Conservation (phyloP, 352 stramenopile species). For the Blastocystis sp. region DNA sequence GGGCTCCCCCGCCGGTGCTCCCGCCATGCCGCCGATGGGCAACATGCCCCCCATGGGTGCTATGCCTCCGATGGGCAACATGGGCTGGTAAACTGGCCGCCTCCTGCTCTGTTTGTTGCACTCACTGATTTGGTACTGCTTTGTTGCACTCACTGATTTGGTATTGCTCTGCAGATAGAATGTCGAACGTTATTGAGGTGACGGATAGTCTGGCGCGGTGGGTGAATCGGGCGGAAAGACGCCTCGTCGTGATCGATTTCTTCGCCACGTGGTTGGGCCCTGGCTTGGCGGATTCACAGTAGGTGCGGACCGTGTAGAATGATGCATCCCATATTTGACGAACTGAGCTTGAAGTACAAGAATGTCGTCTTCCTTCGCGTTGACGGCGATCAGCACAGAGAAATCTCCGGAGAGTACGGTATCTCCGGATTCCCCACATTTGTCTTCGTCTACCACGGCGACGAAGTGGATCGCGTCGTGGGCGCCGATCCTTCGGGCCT, state of each 20-base stretch:
- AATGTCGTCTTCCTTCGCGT: slow-evolving; percentile 65
- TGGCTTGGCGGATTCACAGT: background rate
- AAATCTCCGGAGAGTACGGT: slow-evolving; percentile 31
- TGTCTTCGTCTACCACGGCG: slow-evolving; percentile 39
- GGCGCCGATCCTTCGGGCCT: background rate
- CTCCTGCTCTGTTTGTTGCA: slow-evolving; percentile 36
- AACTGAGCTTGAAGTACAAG: slow-evolving; percentile 47
- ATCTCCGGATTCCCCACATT: slow-evolving; percentile 45
- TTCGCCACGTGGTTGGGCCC: slow-evolving; percentile 41
- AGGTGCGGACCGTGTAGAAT: slow-evolving; percentile 64
- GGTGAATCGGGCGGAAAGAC: slow-evolving; percentile 25
- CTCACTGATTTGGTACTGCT: no score
- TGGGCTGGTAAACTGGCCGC: slow-evolving; percentile 51
- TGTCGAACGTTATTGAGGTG: slow-evolving; percentile 50
- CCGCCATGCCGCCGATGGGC: slow-evolving; percentile 61
- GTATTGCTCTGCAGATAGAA: background rate
- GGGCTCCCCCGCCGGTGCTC: slow-evolving; percentile 4
- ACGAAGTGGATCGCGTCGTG: slow-evolving; percentile 41
- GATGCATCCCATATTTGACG: slow-evolving; percentile 68
- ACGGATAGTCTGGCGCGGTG: slow-evolving; percentile 35
- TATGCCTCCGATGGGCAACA: slow-evolving; percentile 65
- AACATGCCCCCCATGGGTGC: slow-evolving; percentile 67
- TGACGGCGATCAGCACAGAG: slow-evolving; percentile 29
- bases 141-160: no score
- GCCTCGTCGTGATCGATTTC: slow-evolving; percentile 59